These are phyloP conservation scores for Penicillium sp. DNA, from an alignment of 2,329 filamentous ascomycete species.

Conservation along the genomic window DNA sequence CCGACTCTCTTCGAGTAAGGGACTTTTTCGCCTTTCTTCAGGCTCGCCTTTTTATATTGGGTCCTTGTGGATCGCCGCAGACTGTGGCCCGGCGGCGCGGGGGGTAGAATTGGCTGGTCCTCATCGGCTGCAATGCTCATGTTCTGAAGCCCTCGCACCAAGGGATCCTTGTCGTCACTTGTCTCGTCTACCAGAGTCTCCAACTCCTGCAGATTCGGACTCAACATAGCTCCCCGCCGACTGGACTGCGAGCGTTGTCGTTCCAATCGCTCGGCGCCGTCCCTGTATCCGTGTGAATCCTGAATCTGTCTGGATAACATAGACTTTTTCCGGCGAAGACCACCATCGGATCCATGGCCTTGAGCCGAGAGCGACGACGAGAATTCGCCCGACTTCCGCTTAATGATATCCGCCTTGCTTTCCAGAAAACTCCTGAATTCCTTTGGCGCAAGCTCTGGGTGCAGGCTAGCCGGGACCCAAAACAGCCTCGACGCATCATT, in stretches of 20 bases:
- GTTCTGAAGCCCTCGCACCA: slow-evolving; percentile 38
- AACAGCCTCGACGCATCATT: slow-evolving; percentile 82
- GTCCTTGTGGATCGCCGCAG: slow-evolving; percentile 86
- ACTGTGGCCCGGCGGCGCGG: slow-evolving; percentile 66
- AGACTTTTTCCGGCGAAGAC: slow-evolving; percentile 80
- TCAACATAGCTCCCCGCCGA: slow-evolving; percentile 44
- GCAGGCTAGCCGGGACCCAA: slow-evolving; percentile 91
- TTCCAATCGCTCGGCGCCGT: slow-evolving; percentile 75
- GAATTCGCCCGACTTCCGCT: slow-evolving; percentile 71
- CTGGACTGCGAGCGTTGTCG: slow-evolving; percentile 61
- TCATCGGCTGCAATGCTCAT: slow-evolving; percentile 47
- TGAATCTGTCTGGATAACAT: slow-evolving; percentile 93
- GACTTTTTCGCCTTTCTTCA: slow-evolving; percentile 69
- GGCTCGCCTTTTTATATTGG: slow-evolving; percentile 81
- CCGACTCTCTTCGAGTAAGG: slow-evolving; percentile 69
- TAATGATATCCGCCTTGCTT: slow-evolving; percentile 83
- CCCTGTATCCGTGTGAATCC: slow-evolving; percentile 65
- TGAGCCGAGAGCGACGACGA: slow-evolving; percentile 48
- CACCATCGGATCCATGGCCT: slow-evolving; percentile 49
- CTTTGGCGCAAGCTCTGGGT: slow-evolving; percentile 88
- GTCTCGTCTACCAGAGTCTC: slow-evolving; percentile 81
- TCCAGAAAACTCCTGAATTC: slow-evolving; percentile 97
- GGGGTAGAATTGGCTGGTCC: slow-evolving; percentile 81
- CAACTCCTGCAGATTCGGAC: slow-evolving; percentile 62
- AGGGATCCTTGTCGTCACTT: slow-evolving; percentile 58